A percentile compares a stretch with the other conserved stretches of the same genome.
Evolutionary conservation across 371 early-diverging fungal species (phyloP).

Genomic region (Mucor velutinosus): DNA sequence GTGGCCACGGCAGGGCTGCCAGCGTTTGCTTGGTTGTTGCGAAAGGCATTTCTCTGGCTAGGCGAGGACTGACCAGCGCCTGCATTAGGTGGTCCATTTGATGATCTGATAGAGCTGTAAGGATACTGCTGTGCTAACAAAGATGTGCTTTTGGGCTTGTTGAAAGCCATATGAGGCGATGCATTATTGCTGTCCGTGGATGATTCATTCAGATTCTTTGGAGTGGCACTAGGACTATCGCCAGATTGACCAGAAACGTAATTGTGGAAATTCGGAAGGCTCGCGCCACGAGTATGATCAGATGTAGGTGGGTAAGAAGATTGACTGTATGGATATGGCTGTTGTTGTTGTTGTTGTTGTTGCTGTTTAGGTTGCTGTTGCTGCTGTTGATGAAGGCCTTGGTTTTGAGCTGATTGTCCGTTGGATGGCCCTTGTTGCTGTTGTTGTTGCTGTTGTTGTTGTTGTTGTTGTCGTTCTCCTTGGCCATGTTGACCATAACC

Average conservation of each 20-base stretch:
- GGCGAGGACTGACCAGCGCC: neutral
- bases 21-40: neutral
- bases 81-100: neutral
- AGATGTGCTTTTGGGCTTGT: neutral
- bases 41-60: neutral
- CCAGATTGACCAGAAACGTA: conserved; percentile 11
- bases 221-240: neutral
- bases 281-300: neutral
- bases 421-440: conserved; percentile 2
- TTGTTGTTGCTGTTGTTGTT: neutral
- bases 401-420: neutral
- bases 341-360: conserved; percentile 5
- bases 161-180: conserved; percentile 1
- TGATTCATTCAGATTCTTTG: neutral
- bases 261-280: conserved; percentile 9
- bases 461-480: neutral
- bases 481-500: conserved; percentile 17
- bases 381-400: neutral
- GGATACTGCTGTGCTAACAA: neutral
- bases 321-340: neutral
- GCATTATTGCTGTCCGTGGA: neutral
- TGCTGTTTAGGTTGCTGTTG: conserved; percentile 11
- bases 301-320: neutral
- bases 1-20: neutral
- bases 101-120: neutral